A percentile compares a stretch with the other conserved stretches of the same genome.
These are phyloP conservation scores for Trichoderma gracile DNA, from an alignment of 2,329 filamentous ascomycete genomes.

Conservation along the genomic window DNA sequence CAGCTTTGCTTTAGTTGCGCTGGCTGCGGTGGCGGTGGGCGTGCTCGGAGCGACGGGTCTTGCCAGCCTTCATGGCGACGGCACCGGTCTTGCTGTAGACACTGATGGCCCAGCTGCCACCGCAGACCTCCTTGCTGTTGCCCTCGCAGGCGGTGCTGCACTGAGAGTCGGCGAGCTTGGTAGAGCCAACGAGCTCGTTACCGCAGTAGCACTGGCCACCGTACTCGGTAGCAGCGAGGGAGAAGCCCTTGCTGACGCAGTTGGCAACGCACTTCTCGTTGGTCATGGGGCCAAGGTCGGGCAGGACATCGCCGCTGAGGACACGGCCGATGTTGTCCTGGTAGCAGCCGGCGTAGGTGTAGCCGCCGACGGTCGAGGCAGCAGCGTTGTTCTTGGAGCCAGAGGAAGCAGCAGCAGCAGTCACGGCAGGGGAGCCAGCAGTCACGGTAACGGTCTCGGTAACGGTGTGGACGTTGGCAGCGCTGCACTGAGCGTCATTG, in stretches of 20 bases:
- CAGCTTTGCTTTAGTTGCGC: conserved; percentile 31
- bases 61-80: conserved; percentile 33
- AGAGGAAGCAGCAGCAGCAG: conserved; percentile 18
- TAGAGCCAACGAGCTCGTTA: conserved; percentile 38
- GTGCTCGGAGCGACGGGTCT: conserved; percentile 42
- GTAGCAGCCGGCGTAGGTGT: conserved; percentile 48
- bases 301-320: conserved; percentile 43
- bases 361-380: conserved; percentile 32
- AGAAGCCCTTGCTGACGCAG: conserved; percentile 47
- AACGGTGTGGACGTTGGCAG: conserved; percentile 41
- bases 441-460: conserved; percentile 51
- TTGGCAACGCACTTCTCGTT: conserved; percentile 51
- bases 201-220: conserved; percentile 57
- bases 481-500: conserved; percentile 28
- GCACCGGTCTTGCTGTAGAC: conserved; percentile 46
- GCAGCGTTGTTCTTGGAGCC: conserved; percentile 26
- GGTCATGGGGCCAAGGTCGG: conserved; percentile 46
- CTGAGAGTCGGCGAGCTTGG: conserved; percentile 45
- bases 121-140: conserved; percentile 50
- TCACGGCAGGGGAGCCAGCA: conserved; percentile 29
- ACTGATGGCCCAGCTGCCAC: conserved; percentile 49
- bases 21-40: conserved; percentile 38
- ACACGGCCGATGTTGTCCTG: conserved; percentile 41
- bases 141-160: conserved; percentile 52
- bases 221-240: conserved; percentile 54